A percentile compares a stretch with the other conserved stretches of the same genome.
phyloP scores from a whole-genome alignment of 768 basidiomycete genomes.

The Termitomyces sp. region DNA sequence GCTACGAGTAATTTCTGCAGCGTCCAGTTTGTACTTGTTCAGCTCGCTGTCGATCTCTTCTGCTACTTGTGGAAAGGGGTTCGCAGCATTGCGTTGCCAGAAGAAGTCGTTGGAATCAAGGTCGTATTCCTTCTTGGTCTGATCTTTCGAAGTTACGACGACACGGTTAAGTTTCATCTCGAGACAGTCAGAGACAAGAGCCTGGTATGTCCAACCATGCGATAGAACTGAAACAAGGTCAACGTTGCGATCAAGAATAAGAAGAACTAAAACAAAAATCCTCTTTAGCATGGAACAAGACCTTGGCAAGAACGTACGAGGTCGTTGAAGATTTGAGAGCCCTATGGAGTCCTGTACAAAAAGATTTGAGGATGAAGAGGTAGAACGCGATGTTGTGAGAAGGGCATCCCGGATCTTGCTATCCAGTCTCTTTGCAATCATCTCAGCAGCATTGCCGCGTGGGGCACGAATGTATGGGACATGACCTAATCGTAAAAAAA shows the following conservation, averaged over 20 bases:
- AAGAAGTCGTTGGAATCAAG: conserved; percentile 98
- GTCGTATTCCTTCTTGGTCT: conserved; percentile 82
- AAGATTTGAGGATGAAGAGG: conserved; percentile 43
- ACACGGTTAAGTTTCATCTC: conserved; percentile 97
- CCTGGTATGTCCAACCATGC: conserved; percentile 99
- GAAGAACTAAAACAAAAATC: conserved; percentile 54
- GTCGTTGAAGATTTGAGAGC: conserved; percentile 80
- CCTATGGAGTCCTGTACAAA: conserved; percentile 81
- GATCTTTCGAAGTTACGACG: conserved; percentile 63
- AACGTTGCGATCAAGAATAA: conserved; percentile 91
- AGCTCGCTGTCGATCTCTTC: conserved; percentile 94
- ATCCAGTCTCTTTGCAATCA: conserved; percentile 97
- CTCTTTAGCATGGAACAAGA: neutral
- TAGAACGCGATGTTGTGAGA: conserved; percentile 58
- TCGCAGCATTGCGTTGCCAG: conserved; percentile 94
- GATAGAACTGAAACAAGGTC: conserved; percentile 91
- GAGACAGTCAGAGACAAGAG: conserved; percentile 94
- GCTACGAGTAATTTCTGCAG: conserved; percentile 92
- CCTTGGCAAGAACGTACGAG: conserved; percentile 39
- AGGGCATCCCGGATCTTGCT: conserved; percentile 84
- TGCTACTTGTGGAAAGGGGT: conserved; percentile 97
- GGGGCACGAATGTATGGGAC: conserved; percentile 95
- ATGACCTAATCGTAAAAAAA: conserved; percentile 46
- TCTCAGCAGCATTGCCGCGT: conserved; percentile 95
- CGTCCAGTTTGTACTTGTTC: conserved; percentile 91